A percentile compares a stretch with the other conserved stretches of the same genome.
Conservation (phyloP, 352 stramenopile species). For the Globisporangium echinulatum region DNA sequence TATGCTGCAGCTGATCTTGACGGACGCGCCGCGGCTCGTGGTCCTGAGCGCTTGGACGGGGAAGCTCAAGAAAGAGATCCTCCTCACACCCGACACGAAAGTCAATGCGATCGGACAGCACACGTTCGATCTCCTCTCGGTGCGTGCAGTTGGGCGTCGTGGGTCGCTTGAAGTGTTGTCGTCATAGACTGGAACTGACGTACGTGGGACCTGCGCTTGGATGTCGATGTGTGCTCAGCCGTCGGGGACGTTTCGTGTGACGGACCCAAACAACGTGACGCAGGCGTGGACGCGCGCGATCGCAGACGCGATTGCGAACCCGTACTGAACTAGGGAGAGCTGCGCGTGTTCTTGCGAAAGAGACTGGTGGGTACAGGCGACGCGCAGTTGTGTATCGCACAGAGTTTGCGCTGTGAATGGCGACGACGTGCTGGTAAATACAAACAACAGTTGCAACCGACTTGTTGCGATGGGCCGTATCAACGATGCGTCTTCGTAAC, state of each 20-base stretch:
- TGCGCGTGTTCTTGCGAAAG: not conserved
- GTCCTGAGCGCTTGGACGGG: slow-evolving; percentile 62
- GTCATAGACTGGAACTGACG: not conserved
- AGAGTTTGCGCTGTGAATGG: too few relatives aligned
- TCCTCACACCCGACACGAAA: slow-evolving; percentile 52
- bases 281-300: slow-evolving; percentile 21
- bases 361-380: too few relatives aligned
- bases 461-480: too few relatives aligned
- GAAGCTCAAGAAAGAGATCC: slow-evolving; percentile 69
- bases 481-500: too few relatives aligned
- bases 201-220: not conserved
- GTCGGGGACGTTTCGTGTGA: slow-evolving; percentile 28
- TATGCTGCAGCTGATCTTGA: slow-evolving; percentile 47
- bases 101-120: slow-evolving; percentile 65
- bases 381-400: not conserved
- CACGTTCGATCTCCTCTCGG: slow-evolving; percentile 73
- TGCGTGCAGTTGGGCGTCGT: slow-evolving; percentile 14
- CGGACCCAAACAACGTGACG: slow-evolving; percentile 20
- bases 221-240: slow-evolving; percentile 3
- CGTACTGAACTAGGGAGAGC: too few relatives aligned
- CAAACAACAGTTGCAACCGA: too few relatives aligned
- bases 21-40: slow-evolving; percentile 59
- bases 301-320: slow-evolving; percentile 7
- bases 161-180: too few relatives aligned
- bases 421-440: too few relatives aligned